Conservation (phyloP, 2,329 filamentous ascomycete genomes). For the Aspergillus sp. region DNA sequence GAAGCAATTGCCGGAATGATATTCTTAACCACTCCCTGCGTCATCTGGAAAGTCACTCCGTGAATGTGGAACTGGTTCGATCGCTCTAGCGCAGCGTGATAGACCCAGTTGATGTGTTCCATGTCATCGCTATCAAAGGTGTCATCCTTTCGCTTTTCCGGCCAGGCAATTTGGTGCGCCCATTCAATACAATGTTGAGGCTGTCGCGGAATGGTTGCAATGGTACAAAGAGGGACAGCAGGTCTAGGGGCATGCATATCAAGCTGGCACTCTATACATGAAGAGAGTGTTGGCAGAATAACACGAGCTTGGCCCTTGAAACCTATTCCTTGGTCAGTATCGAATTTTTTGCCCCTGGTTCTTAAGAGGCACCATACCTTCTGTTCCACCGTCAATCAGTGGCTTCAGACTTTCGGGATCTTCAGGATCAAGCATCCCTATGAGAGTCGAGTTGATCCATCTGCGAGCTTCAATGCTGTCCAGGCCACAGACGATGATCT, state of each 20-base stretch:
- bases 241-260: constrained; percentile 98
- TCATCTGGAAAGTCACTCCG: constrained; percentile 91
- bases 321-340: constrained; percentile 43
- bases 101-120: constrained; percentile 96
- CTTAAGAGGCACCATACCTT: constrained; percentile 49
- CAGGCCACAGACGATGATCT: constrained; percentile 85
- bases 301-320: constrained; percentile 97
- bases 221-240: constrained; percentile 93
- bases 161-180: constrained; percentile 98
- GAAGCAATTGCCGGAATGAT: constrained; percentile 98
- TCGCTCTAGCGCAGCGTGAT: constrained; percentile 73
- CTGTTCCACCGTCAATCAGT: constrained; percentile 91
- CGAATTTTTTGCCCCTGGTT: background rate
- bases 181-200: constrained; percentile 98
- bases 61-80: constrained; percentile 84
- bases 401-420: constrained; percentile 85
- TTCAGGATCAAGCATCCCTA: constrained; percentile 81
- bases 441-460: constrained; percentile 95
- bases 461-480: constrained; percentile 97
- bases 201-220: constrained; percentile 92
- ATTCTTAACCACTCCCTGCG: constrained; percentile 97
- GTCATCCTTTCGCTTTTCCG: constrained; percentile 75
- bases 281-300: constrained; percentile 85
- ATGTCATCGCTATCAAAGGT: constrained; percentile 92
- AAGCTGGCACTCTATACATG: constrained; percentile 95